These are phyloP conservation scores for Aureobasidium namibiae DNA, from an alignment of 2,329 filamentous ascomycete species.

Conservation along the genomic window DNA sequence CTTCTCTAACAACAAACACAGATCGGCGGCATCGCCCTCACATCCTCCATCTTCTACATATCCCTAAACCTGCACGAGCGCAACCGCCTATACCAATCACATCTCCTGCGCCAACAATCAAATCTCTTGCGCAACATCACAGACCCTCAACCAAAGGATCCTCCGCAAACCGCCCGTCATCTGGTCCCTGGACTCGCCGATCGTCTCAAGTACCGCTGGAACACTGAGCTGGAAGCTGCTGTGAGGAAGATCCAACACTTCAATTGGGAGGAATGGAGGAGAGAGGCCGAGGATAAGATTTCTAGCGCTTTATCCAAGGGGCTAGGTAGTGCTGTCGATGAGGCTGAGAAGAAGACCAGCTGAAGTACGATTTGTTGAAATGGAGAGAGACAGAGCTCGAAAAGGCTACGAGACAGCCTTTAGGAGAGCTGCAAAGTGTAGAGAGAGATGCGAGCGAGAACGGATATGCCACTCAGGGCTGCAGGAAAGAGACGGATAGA, in stretches of 20 bases:
- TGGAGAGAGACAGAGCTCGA: not conserved
- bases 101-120: slow-evolving; percentile 39
- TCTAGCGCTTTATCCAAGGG: not conserved
- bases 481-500: not conserved
- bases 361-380: not conserved
- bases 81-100: slow-evolving; percentile 38
- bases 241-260: slow-evolving; percentile 36
- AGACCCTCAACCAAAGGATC: slow-evolving; percentile 33
- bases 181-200: slow-evolving; percentile 35
- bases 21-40: slow-evolving; percentile 45
- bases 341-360: not conserved
- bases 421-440: not conserved
- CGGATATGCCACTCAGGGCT: not conserved
- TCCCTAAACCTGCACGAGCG: slow-evolving; percentile 35
- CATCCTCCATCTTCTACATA: slow-evolving; percentile 35
- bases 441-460: not conserved
- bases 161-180: slow-evolving; percentile 31
- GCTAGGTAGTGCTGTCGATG: not conserved
- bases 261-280: slow-evolving; percentile 36
- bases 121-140: slow-evolving; percentile 35
- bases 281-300: slow-evolving; percentile 34
- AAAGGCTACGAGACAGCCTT: not conserved
- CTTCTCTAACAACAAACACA: slow-evolving; percentile 19
- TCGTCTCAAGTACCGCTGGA: slow-evolving; percentile 44
- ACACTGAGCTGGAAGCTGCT: slow-evolving; percentile 36